Base-by-base conservation (phyloP, 106 monocot species). In the Platanthera zijinensis region DNA sequence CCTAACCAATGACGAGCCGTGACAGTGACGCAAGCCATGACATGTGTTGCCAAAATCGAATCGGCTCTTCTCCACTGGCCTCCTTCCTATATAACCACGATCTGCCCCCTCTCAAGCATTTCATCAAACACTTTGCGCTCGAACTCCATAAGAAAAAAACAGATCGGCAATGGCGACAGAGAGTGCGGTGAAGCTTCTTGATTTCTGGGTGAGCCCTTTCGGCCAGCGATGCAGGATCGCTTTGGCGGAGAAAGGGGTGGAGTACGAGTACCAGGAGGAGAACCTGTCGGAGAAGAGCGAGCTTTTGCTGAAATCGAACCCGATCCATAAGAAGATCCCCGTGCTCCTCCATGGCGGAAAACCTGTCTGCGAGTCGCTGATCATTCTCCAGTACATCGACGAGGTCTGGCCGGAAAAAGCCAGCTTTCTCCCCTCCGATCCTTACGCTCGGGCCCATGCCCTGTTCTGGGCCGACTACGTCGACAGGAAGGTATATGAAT, bases 311-410 rank as follows among this genome's bases (percentile, higher is more conserved):
- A 64, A 64, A 25, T 64, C 64, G 64, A 64, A 64, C 18, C 63
- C 64, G 17, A 10, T 64, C 17, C 18, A 64, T n/a, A 64, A 64
- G 64, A 64, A 64, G 64, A 19, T 64, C 17, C 87, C 82, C 13
- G 87, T 82, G 1, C 73, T 87, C 50, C 18, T 87, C 76, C 87
- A 83, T 74, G 75, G 64, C 32, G 85, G 85, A 19, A 75, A 72
- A 64, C 82, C 88, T 52, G 22, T 88, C 45, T 83, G 80, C 72
- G 85, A 85, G 52, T 88, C 88, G 32, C 81, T 83, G 12, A 77
- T 85, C 70, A 88, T 85, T 47, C 57, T 85, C 15, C 78, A 75
- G 70, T 85, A 85, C 78, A 75, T 85, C 74, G 85, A 85, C 61
- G 81, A 81, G 51, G 79, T 50, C 12, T 83, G 74, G 75, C 17